Percentiles rank a stretch among this genome's conserved stretches.
Conservation (phyloP, 2,329 filamentous ascomycete species). For the Clathrospora elynae region DNA sequence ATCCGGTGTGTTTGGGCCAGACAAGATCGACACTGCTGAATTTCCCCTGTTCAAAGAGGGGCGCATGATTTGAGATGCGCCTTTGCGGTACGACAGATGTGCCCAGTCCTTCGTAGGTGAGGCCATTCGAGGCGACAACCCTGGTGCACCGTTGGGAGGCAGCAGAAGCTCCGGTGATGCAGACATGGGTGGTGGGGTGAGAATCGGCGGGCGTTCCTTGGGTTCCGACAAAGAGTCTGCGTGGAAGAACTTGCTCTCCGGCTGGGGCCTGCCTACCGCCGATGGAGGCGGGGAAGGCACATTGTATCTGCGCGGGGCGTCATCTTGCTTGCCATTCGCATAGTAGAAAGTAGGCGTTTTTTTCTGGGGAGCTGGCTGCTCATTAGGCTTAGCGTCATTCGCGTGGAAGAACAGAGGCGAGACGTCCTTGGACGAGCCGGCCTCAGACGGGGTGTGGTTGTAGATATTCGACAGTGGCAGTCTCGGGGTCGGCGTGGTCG, state of each 20-base stretch:
- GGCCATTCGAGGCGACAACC: conserved; percentile 42
- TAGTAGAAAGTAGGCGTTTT: conserved; percentile 59
- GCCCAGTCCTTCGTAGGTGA: conserved; percentile 56
- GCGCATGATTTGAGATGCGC: conserved; percentile 55
- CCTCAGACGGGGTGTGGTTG: conserved; percentile 34
- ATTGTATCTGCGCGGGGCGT: conserved; percentile 23
- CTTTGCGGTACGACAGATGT: conserved; percentile 57
- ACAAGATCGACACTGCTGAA: conserved; percentile 41
- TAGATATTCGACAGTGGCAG: conserved; percentile 34
- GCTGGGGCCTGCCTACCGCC: conserved; percentile 26
- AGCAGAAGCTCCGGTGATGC: conserved; percentile 34
- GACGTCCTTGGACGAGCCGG: conserved; percentile 31
- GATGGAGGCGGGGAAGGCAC: conserved; percentile 46
- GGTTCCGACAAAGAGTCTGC: conserved; percentile 61
- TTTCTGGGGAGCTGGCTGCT: conserved; percentile 42
- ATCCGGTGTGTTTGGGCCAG: conserved; percentile 34
- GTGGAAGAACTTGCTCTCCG: conserved; percentile 70
- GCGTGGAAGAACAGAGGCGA: conserved; percentile 88
- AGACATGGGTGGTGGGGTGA: conserved; percentile 38
- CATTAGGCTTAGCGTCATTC: conserved; percentile 65
- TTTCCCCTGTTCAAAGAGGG: conserved; percentile 40
- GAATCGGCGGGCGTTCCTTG: conserved; percentile 40
- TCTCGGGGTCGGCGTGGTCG: conserved; percentile 30
- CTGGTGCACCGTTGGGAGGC: conserved; percentile 16
- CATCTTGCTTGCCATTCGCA: conserved; percentile 56